Evolutionary conservation across 805 yeast genomes (phyloP), one percentile per base, ranked within the genome.

Genomic region (Priceomyces haplophilus): DNA sequence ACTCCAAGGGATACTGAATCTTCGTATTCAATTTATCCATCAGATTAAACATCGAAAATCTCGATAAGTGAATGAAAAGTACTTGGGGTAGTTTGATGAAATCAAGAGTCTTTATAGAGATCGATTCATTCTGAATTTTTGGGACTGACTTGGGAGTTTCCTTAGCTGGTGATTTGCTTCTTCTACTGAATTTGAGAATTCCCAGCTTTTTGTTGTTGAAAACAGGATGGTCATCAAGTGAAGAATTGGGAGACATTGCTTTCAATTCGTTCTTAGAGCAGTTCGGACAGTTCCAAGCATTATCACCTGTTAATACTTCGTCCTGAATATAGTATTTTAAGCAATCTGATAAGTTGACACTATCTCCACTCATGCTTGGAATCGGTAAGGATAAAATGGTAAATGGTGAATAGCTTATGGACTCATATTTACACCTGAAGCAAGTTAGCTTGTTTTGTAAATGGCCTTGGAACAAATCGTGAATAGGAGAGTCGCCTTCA

Each of bases 271-370:
- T 35, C 44, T 32, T 50, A 40, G 60, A 62, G 64, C 95, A 85
- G 42, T 79, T 77, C 6, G 93, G 90, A 66, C 95, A 85, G 49
- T 82, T 78, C 95, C 95, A 85, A 1, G 93, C 87, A 62, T 85
- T 85, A 5, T 82, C 90, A 19, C 88, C 84, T n/a, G 72, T 67
- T 40, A 85, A 61, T 3, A 80, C 69, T 58, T 85, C 95, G 45
- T 80, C 82, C 41, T 73, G 68, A 0, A 85, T 78, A 54, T 78
- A 84, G 55, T 80, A 69, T 24, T 69, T 63, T 34, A 85, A 75
- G 50, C 89, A 79, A 43, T 84, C 88, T 36, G 83, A 79, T 42
- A 85, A 59, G 39, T 74, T 68, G 12, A 75, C 71, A 3, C 47
- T 46, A 7, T 47, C 47, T 13, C 45, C 34, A 24, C 64, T 61